phyloP scores from a whole-genome alignment of 768 basidiomycete genomes.

The Amanita thiersii region DNA sequence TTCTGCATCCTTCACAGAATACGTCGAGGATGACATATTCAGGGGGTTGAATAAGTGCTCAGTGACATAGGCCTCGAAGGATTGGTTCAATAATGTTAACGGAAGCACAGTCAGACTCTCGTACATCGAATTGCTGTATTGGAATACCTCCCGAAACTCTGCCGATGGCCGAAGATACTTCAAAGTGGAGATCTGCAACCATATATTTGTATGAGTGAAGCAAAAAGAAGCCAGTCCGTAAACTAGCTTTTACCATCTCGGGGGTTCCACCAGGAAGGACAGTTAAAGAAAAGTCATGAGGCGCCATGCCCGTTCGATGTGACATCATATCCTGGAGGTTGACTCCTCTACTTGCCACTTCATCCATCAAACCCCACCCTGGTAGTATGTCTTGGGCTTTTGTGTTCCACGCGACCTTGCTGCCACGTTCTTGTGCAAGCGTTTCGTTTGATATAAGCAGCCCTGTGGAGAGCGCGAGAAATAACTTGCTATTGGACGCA shows the following conservation, averaged over 20 bases:
- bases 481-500: conserved; percentile 36
- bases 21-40: conserved; percentile 21
- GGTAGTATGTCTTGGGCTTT: conserved; percentile 27
- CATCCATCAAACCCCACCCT: conserved; percentile 31
- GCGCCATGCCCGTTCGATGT: conserved; percentile 15
- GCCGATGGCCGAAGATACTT: conserved; percentile 19
- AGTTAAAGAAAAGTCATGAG: conserved; percentile 16
- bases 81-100: conserved; percentile 15
- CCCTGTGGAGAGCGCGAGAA: conserved; percentile 28
- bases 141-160: conserved; percentile 20
- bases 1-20: conserved; percentile 19
- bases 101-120: conserved; percentile 20
- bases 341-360: no score
- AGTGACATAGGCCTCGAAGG: conserved; percentile 22
- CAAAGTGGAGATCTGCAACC: conserved; percentile 12
- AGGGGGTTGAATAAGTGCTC: conserved; percentile 21
- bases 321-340: conserved; percentile 15
- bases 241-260: conserved; percentile 10
- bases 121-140: conserved; percentile 24
- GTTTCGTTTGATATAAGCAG: conserved; percentile 30
- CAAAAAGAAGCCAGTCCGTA: not conserved
- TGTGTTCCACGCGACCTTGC: conserved; percentile 27
- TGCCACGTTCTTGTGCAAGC: conserved; percentile 20
- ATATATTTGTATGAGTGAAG: not conserved
- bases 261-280: conserved; percentile 8